phyloP scores from a whole-genome alignment of 345 rosid genomes.

The Euphorbia tirucalli region DNA sequence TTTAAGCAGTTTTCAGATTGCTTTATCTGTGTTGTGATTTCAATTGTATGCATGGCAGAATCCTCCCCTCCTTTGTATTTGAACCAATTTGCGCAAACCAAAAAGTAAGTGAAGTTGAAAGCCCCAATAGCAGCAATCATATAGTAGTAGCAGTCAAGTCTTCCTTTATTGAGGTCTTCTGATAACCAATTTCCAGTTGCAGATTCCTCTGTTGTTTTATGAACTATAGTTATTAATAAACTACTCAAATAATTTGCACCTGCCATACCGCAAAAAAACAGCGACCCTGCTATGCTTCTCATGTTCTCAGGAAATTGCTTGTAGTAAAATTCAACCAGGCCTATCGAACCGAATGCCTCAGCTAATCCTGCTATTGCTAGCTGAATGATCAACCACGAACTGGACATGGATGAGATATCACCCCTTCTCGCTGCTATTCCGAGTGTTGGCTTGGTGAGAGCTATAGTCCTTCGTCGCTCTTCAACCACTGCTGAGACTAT shows the following conservation, averaged over 20 bases:
- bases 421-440: slow-evolving; percentile 45
- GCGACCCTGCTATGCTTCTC: slow-evolving; percentile 55
- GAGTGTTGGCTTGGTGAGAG: slow-evolving; percentile 40
- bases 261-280: slow-evolving; percentile 38
- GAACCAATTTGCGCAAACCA: slow-evolving; percentile 43
- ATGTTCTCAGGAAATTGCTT: slow-evolving; percentile 63
- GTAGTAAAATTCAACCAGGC: slow-evolving; percentile 49
- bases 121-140: slow-evolving; percentile 36
- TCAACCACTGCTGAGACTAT: slow-evolving; percentile 39
- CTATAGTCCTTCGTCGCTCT: slow-evolving; percentile 34
- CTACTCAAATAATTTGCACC: slow-evolving; percentile 43
- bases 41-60: background rate
- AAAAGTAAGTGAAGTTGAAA: slow-evolving; percentile 38
- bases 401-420: slow-evolving; percentile 47
- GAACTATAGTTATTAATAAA: slow-evolving; percentile 40
- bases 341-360: slow-evolving; percentile 41
- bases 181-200: slow-evolving; percentile 45
- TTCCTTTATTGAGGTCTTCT: slow-evolving; percentile 55
- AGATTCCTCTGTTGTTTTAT: slow-evolving; percentile 24
- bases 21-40: background rate
- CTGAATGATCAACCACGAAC: slow-evolving; percentile 45
- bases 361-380: slow-evolving; percentile 43
- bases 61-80: slow-evolving; percentile 26
- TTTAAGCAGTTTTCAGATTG: background rate
- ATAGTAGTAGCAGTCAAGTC: slow-evolving; percentile 44